Evolutionary conservation across 2,329 filamentous ascomycete genomes (phyloP).

Genomic region (Corinectria fuckeliana): DNA sequence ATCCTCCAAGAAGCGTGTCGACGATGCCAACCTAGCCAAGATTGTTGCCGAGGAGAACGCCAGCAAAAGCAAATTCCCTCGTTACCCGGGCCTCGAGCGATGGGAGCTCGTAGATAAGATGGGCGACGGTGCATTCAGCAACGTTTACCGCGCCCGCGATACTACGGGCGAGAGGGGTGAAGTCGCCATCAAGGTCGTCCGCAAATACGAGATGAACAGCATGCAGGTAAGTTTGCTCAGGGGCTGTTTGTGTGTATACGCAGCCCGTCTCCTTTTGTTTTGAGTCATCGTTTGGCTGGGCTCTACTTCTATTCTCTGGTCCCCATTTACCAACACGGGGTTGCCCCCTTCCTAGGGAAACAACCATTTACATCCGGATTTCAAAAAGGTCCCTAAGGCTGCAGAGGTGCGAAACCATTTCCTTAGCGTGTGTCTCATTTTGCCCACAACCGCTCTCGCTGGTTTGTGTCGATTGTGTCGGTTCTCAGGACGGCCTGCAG

Average conservation of each 20-base stretch:
- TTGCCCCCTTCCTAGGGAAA: conserved; percentile 72
- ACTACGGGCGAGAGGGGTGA: conserved; percentile 72
- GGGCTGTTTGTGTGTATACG: conserved; percentile 31
- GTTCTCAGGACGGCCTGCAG: conserved; percentile 27
- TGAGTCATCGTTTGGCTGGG: conserved; percentile 11
- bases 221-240: conserved; percentile 81
- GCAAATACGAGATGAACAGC: conserved; percentile 98
- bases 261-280: conserved; percentile 34
- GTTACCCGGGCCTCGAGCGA: conserved; percentile 56
- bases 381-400: conserved; percentile 92
- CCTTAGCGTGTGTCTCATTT: conserved; percentile 42
- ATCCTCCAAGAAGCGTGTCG: conserved; percentile 58
- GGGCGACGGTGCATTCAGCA: conserved; percentile 98
- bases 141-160: conserved; percentile 92
- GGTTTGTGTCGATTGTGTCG: conserved; percentile 33
- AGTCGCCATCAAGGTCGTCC: conserved; percentile 97
- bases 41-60: conserved; percentile 93
- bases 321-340: conserved; percentile 61
- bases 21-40: conserved; percentile 77
- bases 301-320: conserved; percentile 31
- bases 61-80: conserved; percentile 82
- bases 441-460: conserved; percentile 29
- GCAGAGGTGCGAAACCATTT: conserved; percentile 84
- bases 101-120: conserved; percentile 95
- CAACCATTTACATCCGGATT: conserved; percentile 93